Base-by-base conservation (phyloP, 495 filamentous ascomycete genomes). In the Venustampulla echinocandica region DNA sequence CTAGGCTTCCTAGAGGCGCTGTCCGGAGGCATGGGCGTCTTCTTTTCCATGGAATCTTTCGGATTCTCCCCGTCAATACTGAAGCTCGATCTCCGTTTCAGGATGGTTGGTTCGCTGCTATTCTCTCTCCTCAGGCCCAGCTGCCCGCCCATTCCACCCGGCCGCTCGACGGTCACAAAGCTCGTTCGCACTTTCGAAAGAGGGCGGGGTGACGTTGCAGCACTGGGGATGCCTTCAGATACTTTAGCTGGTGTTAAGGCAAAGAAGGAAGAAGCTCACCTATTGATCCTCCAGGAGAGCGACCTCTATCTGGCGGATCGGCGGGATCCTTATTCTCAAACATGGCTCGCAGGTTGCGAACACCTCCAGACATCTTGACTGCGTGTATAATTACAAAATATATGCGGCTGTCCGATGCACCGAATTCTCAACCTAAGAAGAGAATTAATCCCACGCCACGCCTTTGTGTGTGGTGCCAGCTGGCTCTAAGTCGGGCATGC, bases 101-200 rank as follows among this genome's bases (percentile, higher is more conserved):
- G 27, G 37, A 55, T 35, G 28, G 49, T 58, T 18, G 51, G 47
- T 37, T 60, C 51, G 49, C 44, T 40, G 35, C 50, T 55, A 15
- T 34, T 53, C 10, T 61, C 55, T 23, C 46, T 53, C 23, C 38
- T 49, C n/a, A 61, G 22, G 17, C 54, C 55, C 24, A 57, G 10
- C 23, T 58, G 52, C 14, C 68, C 57, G 34, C 70, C 71, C 38
- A 73, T 61, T 32, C 69, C 64, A 35, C 71, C 75, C 58, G 71
- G 74, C 45, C 73, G 72, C 48, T 90, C 85, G 13, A 95, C 80
- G 2, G 84, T 76, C 35, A 94, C 77, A 61, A 95, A 95, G 58
- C 76, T 88, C 24, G 87, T 87, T 45, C 86, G 77, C 37, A 94
- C 79, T 64, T 84, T 90, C 43, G 81, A 84, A 14, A 87, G 70